Conservation (phyloP, 441 rosid species). For the Mallotus japonicus region DNA sequence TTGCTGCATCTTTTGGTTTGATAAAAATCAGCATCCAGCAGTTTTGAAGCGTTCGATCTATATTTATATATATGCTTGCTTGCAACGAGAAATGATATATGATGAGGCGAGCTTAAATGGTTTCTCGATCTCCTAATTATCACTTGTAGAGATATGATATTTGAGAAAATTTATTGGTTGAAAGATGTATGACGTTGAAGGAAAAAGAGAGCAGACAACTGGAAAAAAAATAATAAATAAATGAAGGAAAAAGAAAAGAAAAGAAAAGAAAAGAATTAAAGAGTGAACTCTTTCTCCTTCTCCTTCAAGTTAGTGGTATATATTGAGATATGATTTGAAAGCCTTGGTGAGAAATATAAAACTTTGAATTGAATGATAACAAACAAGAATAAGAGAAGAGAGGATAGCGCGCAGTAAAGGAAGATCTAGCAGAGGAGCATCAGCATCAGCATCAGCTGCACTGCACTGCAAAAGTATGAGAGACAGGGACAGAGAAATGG, state of each 20-base stretch:
- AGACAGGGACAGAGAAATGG: slow-evolving; percentile 31
- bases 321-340: not conserved
- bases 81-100: too few species aligned
- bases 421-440: slow-evolving; percentile 19
- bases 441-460: slow-evolving; percentile 32
- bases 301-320: slow-evolving; percentile 44
- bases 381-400: not conserved
- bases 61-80: too few species aligned
- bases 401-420: slow-evolving; percentile 26
- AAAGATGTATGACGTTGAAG: not conserved
- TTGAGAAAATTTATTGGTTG: not conserved
- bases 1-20: slow-evolving; percentile 49
- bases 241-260: slow-evolving; percentile 12
- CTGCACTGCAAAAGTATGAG: slow-evolving; percentile 25
- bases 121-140: too few species aligned
- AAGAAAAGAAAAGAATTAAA: slow-evolving; percentile 28
- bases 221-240: not conserved
- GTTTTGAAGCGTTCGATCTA: too few species aligned
- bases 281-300: slow-evolving; percentile 18
- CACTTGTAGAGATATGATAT: too few species aligned
- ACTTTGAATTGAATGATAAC: not conserved
- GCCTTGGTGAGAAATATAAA: not conserved
- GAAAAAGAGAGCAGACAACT: not conserved
- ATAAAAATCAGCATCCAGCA: not conserved
- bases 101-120: too few species aligned